Evolutionary conservation across 495 filamentous ascomycete species (phyloP), one percentile per base, ranked within the genome.

Genomic region (Pseudoneurospora amorphoporcata): DNA sequence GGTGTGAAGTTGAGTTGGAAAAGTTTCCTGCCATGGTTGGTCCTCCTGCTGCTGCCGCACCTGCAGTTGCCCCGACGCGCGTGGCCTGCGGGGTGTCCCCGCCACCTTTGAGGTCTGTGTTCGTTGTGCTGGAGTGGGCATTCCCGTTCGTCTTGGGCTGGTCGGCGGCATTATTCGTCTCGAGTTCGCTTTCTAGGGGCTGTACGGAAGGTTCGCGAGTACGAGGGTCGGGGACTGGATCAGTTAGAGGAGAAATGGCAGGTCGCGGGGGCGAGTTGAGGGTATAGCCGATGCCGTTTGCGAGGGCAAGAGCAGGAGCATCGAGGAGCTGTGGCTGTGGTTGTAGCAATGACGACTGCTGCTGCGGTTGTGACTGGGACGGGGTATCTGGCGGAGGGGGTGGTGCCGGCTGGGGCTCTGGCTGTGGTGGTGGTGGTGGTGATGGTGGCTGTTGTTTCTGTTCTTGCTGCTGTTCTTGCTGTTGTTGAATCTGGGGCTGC

Each of bases 211-310:
- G 78, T 70, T 77, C 79, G 74, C 78, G 75, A 37, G 73, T 80
- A 19, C 74, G 75, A 7, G 74, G 72, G 58, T 77, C 78, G 35
- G 68, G n/a, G 29, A 75, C 71, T 14, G 79, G 73, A 17, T 78
- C 79, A n/a, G 79, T 81, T 12, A 81, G 73, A 17, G 79, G 79
- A 16, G 79, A 81, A 35, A 80, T 74, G 68, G 79, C 77, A 70
- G 79, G 79, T 61, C 77, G 79, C 74, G 78, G 76, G 70, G 77
- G 79, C 69, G 78, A 79, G 29, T 78, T 73, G 47, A 69, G 68
- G 43, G 35, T 53, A 38, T 32, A 70, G 69, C 53, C 7, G 53
- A 65, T 65, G 53, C 53, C 53, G 53, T 65, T 65, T 35, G 35
- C 53, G 53, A 65, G 53, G 53, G 29, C 14, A 37, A 16, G 53